phyloP scores from a whole-genome alignment of 1,139 yeast species.

The Kodamaea suecica region DNA sequence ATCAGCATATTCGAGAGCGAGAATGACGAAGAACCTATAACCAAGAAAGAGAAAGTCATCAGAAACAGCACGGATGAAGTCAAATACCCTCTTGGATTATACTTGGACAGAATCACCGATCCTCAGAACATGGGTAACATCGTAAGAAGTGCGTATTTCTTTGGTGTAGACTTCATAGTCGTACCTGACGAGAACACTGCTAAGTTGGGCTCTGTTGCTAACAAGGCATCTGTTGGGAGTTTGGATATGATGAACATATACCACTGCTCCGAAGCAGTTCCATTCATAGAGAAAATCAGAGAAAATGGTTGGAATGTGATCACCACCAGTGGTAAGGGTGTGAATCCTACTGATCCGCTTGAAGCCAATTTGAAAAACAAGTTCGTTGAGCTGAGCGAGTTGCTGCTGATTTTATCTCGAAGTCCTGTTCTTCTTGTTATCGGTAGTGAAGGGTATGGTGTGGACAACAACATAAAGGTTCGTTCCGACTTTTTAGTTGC shows the following conservation, averaged over 20 bases:
- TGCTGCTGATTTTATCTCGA: slow-evolving; percentile 39
- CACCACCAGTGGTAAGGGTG: slow-evolving; percentile 51
- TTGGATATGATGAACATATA: slow-evolving; percentile 68
- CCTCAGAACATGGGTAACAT: slow-evolving; percentile 92
- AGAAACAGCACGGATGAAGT: slow-evolving; percentile 12
- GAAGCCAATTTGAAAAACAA: slow-evolving; percentile 27
- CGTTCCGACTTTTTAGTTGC: slow-evolving; percentile 66
- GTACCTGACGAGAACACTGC: slow-evolving; percentile 73
- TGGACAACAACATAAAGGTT: slow-evolving; percentile 60
- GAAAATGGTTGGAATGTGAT: slow-evolving; percentile 70
- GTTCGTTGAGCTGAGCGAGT: slow-evolving; percentile 39
- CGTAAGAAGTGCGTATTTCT: slow-evolving; percentile 72
- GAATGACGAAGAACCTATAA: slow-evolving; percentile 16
- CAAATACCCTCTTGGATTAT: slow-evolving; percentile 64
- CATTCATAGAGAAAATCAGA: slow-evolving; percentile 56
- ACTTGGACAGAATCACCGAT: slow-evolving; percentile 79
- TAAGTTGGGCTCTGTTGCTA: slow-evolving; percentile 69
- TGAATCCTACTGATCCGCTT: slow-evolving; percentile 20
- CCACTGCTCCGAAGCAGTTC: slow-evolving; percentile 53
- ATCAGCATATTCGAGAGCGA: slow-evolving; percentile 21
- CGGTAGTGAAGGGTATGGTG: slow-evolving; percentile 85
- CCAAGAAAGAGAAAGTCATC: slow-evolving; percentile 7
- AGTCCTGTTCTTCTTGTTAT: slow-evolving; percentile 69
- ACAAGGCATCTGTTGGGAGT: slow-evolving; percentile 88
- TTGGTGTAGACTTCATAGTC: slow-evolving; percentile 81